Conservation (phyloP, 2,329 filamentous ascomycete species). For the Ustilaginoidea virens region DNA sequence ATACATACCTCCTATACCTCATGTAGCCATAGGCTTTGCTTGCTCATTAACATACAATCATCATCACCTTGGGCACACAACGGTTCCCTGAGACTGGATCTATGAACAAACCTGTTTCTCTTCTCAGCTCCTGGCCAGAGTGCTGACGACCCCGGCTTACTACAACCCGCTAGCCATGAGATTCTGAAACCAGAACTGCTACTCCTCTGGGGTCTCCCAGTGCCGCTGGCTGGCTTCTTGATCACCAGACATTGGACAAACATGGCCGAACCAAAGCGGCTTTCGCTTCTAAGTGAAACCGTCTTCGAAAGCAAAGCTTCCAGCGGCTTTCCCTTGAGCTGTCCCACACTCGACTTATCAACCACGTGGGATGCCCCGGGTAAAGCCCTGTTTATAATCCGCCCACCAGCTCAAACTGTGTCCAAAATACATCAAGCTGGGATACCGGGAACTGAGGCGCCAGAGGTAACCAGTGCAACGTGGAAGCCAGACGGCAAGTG, state of each 20-base stretch:
- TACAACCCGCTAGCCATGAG: background rate
- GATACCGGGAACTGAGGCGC: conserved; percentile 22
- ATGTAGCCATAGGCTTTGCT: no score
- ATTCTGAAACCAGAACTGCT: background rate
- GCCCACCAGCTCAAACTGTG: conserved; percentile 57
- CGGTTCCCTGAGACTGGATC: background rate
- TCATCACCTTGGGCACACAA: no score
- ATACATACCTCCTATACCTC: no score
- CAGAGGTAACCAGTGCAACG: conserved; percentile 31
- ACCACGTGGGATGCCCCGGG: conserved; percentile 51
- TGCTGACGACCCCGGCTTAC: conserved; percentile 4
- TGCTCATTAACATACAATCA: no score
- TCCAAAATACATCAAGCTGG: conserved; percentile 31
- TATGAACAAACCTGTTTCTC: background rate
- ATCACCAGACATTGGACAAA: no score
- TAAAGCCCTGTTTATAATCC: conserved; percentile 58
- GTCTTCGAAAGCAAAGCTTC: conserved; percentile 39
- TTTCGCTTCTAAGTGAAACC: conserved; percentile 40
- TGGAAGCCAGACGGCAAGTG: conserved; percentile 55
- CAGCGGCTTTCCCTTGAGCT: conserved; percentile 51
- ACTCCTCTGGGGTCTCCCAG: background rate
- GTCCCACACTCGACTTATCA: conserved; percentile 74
- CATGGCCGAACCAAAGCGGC: conserved; percentile 17
- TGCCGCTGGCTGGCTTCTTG: background rate
- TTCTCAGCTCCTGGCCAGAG: no score